Evolutionary conservation across 805 yeast species (phyloP).

Genomic region (Nakazawaea anatomiae): DNA sequence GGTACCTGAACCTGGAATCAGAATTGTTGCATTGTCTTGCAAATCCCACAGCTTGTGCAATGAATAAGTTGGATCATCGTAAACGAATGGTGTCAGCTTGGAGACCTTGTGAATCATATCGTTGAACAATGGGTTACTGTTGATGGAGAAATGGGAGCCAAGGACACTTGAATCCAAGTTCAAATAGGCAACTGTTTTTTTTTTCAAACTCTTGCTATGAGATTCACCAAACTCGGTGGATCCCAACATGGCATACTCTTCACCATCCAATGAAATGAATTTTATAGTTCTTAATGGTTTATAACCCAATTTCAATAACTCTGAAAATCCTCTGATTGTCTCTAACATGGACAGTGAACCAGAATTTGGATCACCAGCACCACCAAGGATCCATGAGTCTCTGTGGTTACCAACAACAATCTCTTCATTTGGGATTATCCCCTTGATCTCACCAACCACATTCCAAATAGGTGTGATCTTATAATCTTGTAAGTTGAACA

Average conservation of each 20-base stretch:
- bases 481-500: slow-evolving; percentile 37
- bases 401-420: slow-evolving; percentile 51
- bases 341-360: slow-evolving; percentile 47
- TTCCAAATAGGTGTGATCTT: slow-evolving; percentile 39
- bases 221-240: slow-evolving; percentile 53
- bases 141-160: slow-evolving; percentile 43
- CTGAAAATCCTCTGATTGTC: slow-evolving; percentile 43
- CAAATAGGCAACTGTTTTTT: slow-evolving; percentile 42
- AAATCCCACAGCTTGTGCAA: slow-evolving; percentile 44
- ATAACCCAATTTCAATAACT: slow-evolving; percentile 38
- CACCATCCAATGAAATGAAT: slow-evolving; percentile 37
- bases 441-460: slow-evolving; percentile 49
- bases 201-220: slow-evolving; percentile 31
- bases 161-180: slow-evolving; percentile 47
- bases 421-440: slow-evolving; percentile 45
- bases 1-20: slow-evolving; percentile 42
- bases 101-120: slow-evolving; percentile 39
- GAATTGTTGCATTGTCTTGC: slow-evolving; percentile 30
- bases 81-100: slow-evolving; percentile 35
- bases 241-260: slow-evolving; percentile 45
- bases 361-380: slow-evolving; percentile 45
- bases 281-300: slow-evolving; percentile 34
- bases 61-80: slow-evolving; percentile 29
- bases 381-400: slow-evolving; percentile 44
- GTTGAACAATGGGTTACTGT: slow-evolving; percentile 54